phyloP scores from a whole-genome alignment of 2,329 filamentous ascomycete genomes.

The Aspergillus flavus region DNA sequence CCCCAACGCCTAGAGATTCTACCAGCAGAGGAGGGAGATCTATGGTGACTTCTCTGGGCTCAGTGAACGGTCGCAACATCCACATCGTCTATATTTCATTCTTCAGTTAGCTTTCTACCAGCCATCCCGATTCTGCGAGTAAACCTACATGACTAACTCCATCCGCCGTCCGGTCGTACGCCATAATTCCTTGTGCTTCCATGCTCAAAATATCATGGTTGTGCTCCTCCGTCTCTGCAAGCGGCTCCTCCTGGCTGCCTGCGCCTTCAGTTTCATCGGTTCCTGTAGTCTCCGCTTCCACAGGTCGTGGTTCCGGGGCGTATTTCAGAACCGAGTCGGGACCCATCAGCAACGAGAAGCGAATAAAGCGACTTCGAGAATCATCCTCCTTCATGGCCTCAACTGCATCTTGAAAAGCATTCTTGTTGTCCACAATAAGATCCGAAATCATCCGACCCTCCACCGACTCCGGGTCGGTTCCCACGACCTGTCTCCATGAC shows the following conservation, averaged over 20 bases:
- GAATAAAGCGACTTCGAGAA: slow-evolving; percentile 85
- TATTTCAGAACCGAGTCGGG: slow-evolving; percentile 66
- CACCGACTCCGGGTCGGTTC: slow-evolving; percentile 72
- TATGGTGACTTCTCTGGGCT: slow-evolving; percentile 90
- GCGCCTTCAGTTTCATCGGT: slow-evolving; percentile 23
- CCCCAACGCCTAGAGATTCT: slow-evolving; percentile 89
- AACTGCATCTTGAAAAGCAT: slow-evolving; percentile 78
- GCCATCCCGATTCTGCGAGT: background rate
- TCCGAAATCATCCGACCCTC: slow-evolving; percentile 78
- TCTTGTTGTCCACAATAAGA: slow-evolving; percentile 76
- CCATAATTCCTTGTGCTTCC: slow-evolving; percentile 97
- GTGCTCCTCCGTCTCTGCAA: slow-evolving; percentile 43
- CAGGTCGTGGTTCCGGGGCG: slow-evolving; percentile 39
- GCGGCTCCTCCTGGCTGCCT: slow-evolving; percentile 39
- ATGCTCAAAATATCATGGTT: slow-evolving; percentile 69
- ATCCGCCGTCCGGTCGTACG: slow-evolving; percentile 85
- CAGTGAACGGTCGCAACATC: slow-evolving; percentile 94
- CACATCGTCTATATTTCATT: slow-evolving; percentile 78
- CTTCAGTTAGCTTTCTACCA: slow-evolving; percentile 25
- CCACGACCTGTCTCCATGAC: slow-evolving; percentile 92
- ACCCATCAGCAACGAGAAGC: slow-evolving; percentile 73
- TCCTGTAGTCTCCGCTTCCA: slow-evolving; percentile 17
- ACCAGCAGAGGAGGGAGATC: slow-evolving; percentile 88
- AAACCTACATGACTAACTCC: slow-evolving; percentile 83
- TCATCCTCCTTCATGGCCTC: slow-evolving; percentile 92